Evolutionary conservation across 1,139 yeast genomes (phyloP).

Genomic region (Dujonia santamariae): DNA sequence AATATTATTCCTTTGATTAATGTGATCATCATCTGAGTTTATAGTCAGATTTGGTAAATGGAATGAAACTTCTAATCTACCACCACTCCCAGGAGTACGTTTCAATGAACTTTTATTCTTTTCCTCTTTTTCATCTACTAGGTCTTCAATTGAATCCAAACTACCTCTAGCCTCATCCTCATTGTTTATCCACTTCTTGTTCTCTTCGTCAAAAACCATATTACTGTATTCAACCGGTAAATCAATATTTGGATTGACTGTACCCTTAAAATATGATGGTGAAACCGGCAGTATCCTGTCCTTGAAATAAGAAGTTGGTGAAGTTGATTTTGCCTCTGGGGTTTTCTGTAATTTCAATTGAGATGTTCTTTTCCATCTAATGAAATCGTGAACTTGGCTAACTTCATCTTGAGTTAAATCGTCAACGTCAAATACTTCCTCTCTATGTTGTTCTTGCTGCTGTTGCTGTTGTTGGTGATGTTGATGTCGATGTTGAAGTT

Average conservation of each 20-base stretch:
- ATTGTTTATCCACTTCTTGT: slow-evolving; percentile 35
- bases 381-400: slow-evolving; percentile 19
- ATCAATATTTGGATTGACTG: slow-evolving; percentile 32
- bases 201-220: slow-evolving; percentile 37
- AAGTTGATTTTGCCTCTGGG: slow-evolving; percentile 11
- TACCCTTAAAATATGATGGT: slow-evolving; percentile 18
- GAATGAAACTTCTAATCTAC: slow-evolving; percentile 40
- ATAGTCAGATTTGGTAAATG: slow-evolving; percentile 30
- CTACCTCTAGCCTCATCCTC: slow-evolving; percentile 29
- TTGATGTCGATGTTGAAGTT: too few relatives aligned
- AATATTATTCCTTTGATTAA: slow-evolving; percentile 24
- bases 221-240: slow-evolving; percentile 37
- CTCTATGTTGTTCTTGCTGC: too few relatives aligned
- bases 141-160: slow-evolving; percentile 45
- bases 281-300: too few relatives aligned
- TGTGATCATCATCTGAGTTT: slow-evolving; percentile 8
- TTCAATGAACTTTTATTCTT: slow-evolving; percentile 4
- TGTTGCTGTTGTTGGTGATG: too few relatives aligned
- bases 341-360: slow-evolving; percentile 25
- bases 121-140: slow-evolving; percentile 13
- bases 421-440: slow-evolving; percentile 14
- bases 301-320: slow-evolving; percentile 9
- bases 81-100: slow-evolving; percentile 13
- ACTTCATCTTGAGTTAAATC: slow-evolving; percentile 21
- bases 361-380: slow-evolving; percentile 39